Conservation (phyloP, 495 filamentous ascomycete species). For the Lophiotrema nucula region DNA sequence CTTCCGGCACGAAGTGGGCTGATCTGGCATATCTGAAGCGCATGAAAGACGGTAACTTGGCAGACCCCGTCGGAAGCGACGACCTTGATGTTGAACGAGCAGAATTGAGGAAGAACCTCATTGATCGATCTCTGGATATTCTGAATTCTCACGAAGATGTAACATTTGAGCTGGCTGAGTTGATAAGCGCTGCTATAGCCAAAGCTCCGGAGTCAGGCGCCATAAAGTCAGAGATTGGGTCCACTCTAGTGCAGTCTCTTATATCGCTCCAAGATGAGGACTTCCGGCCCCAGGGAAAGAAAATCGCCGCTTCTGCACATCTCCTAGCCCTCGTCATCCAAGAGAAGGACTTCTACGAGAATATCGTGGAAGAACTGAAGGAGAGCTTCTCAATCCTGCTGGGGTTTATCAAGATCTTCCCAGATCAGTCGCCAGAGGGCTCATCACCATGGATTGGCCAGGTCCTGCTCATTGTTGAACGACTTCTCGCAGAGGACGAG, state of each 20-base stretch:
- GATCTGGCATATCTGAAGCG: constrained; percentile 11
- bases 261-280: constrained; percentile 81
- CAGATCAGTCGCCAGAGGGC: constrained; percentile 66
- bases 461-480: constrained; percentile 85
- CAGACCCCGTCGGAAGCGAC: constrained; percentile 63
- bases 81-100: constrained; percentile 78
- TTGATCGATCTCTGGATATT: constrained; percentile 87
- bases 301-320: constrained; percentile 90
- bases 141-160: constrained; percentile 82
- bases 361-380: constrained; percentile 71
- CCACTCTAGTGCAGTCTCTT: constrained; percentile 80
- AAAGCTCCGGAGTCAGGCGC: constrained; percentile 64
- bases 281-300: constrained; percentile 66
- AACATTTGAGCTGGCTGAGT: constrained; percentile 85
- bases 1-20: not conserved
- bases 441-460: constrained; percentile 88
- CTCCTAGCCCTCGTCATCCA: constrained; percentile 85
- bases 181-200: constrained; percentile 73
- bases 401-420: constrained; percentile 73
- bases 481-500: constrained; percentile 80
- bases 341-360: constrained; percentile 74
- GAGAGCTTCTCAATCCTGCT: constrained; percentile 75
- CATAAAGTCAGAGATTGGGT: constrained; percentile 71
- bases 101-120: constrained; percentile 69
- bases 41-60: constrained; percentile 33